Evolutionary conservation across 805 yeast species (phyloP), one percentile per base, ranked within the genome.

Genomic region (Cyberlindnera xylosilytica): DNA sequence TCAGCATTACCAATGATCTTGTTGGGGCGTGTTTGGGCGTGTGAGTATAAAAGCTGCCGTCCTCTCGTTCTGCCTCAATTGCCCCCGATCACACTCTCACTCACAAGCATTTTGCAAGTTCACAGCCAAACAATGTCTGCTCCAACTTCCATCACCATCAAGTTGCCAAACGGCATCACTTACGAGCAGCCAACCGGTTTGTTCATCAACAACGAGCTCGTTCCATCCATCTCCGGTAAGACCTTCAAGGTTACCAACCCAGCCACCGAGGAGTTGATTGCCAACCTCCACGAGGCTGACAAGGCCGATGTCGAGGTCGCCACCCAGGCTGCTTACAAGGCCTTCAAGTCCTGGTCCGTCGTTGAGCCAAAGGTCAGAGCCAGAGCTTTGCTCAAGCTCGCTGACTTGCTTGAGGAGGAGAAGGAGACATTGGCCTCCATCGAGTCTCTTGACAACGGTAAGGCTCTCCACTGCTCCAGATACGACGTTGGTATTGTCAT

Each of bases 151-250:
- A 38, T 51, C 19, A 44, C 42, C 34, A 61, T 74, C 49, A 69
- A 62, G n/a, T 65, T 74, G 45, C 83, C 84, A 45, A 79, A 76
- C 56, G 84, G 84, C 36, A 66, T 66, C 44, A 61, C 67, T 24
- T 78, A 78, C 54, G 69, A 68, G 39, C 80, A 75, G 61, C 81
- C 85, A 61, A 75, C 78, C 41, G 86, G 86, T 53, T 63, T 78
- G 58, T 79, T 79, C 69, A 80, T 80, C 59, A 77, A 79, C 67
- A 77, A 77, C 61, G 78, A 79, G 61, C 78, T 76, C 50, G 83
- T 79, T 36, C 50, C 65, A 37, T 73, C 84, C n/a, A 62, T 66
- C 51, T 69, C 68, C 42, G 76, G 74, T 50, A 74, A 78, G 63
- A 77, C 81, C 15, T 77, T 80, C 52, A 69, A 67, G 39, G 80